Conservation (phyloP, 2,329 filamentous ascomycete species). For the Lachnellula subtilissima region DNA sequence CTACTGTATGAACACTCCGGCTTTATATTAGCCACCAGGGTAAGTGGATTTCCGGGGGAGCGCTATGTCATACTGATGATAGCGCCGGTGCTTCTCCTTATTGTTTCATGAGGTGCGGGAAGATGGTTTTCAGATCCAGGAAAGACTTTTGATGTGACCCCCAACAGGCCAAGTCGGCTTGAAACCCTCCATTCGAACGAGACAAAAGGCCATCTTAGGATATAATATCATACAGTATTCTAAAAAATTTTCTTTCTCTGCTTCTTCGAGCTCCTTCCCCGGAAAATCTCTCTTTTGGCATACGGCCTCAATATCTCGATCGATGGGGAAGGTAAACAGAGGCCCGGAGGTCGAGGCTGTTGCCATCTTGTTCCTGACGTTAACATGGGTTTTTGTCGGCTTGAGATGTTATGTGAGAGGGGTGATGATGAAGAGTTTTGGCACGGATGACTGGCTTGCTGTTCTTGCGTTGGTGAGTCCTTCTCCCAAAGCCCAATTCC, state of each 20-base stretch:
- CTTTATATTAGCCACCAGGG: not conserved
- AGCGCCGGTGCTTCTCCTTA: too few relatives aligned
- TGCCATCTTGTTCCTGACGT: constrained; percentile 30
- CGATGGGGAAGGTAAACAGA: constrained; percentile 13
- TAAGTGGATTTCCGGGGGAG: not conserved
- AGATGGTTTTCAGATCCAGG: not conserved
- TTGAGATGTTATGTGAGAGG: constrained; percentile 43
- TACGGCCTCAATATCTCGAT: not conserved
- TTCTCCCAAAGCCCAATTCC: not conserved
- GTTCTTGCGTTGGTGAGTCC: constrained; percentile 40
- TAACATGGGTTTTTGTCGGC: constrained; percentile 36
- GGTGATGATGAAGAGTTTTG: constrained; percentile 39
- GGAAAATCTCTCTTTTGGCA: not conserved
- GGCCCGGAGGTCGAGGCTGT: constrained; percentile 17
- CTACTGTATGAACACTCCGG: not conserved
- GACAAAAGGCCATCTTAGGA: not conserved
- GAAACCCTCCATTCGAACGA: not conserved
- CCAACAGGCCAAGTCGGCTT: not conserved
- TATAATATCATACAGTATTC: not conserved
- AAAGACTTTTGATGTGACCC: not conserved
- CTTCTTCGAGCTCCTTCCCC: not conserved
- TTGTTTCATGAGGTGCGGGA: not conserved
- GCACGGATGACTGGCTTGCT: constrained; percentile 45
- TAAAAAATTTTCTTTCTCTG: not conserved
- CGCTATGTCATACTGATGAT: too few relatives aligned